phyloP scores from a whole-genome alignment of 2,329 filamentous ascomycete genomes.

The Emericellopsis atlantica region DNA sequence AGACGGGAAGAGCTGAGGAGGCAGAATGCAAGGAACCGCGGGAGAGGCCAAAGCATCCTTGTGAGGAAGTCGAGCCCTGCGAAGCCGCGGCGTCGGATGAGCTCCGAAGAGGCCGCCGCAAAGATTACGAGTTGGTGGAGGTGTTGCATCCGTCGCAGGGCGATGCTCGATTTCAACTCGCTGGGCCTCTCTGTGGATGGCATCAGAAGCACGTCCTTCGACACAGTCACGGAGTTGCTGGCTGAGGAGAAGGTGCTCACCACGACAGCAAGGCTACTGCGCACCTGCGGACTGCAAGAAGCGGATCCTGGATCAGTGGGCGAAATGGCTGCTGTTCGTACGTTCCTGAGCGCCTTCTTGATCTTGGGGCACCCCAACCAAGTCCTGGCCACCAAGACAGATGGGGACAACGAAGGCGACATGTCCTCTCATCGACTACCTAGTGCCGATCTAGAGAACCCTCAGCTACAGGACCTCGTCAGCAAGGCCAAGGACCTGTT shows the following conservation, averaged over 20 bases:
- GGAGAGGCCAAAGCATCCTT: slow-evolving; percentile 37
- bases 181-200: slow-evolving; percentile 59
- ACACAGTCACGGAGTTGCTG: slow-evolving; percentile 58
- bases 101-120: slow-evolving; percentile 47
- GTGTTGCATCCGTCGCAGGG: slow-evolving; percentile 39
- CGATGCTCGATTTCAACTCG: slow-evolving; percentile 52
- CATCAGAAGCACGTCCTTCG: slow-evolving; percentile 59
- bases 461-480: slow-evolving; percentile 58
- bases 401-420: slow-evolving; percentile 32
- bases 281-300: slow-evolving; percentile 58
- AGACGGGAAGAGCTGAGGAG: slow-evolving; percentile 53
- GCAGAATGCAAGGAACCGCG: slow-evolving; percentile 37
- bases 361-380: slow-evolving; percentile 69
- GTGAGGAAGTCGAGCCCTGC: slow-evolving; percentile 35
- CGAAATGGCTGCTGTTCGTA: slow-evolving; percentile 59
- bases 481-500: slow-evolving; percentile 66
- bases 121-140: slow-evolving; percentile 64
- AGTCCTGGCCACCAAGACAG: slow-evolving; percentile 63
- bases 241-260: slow-evolving; percentile 53
- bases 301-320: slow-evolving; percentile 48
- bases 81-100: slow-evolving; percentile 25
- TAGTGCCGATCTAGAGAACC: slow-evolving; percentile 40
- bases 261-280: slow-evolving; percentile 53
- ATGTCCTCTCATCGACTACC: slow-evolving; percentile 18
- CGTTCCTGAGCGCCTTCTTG: slow-evolving; percentile 68